Base-by-base conservation (phyloP, 2,329 filamentous ascomycete genomes). In the Pestalotiopsis sp. region DNA sequence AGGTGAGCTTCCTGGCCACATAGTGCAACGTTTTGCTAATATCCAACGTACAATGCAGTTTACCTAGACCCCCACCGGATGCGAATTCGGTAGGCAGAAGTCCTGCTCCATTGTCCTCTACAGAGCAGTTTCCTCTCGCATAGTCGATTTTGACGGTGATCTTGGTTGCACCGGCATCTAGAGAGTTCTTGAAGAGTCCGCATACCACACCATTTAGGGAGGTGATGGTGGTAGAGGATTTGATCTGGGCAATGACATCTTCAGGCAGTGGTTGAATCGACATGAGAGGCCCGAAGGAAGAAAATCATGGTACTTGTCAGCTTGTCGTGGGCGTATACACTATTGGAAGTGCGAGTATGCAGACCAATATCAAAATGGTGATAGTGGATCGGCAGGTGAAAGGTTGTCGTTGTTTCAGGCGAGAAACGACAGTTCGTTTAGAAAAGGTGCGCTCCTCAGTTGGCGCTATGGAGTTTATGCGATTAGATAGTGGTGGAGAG, bases 41-140 rank as follows among this genome's bases (percentile, higher is more conserved):
- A 17, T 36, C 71, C 68, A 25, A 69, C 89, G 75, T 82, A 95
- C 93, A 89, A 77, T 96, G 88, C 65, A 89, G 82, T 79, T 90
- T 93, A 27, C 90, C 92, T 20, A 98, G 83, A 0, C 92, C 91
- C 4, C 94, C 94, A 61, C 81, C 78, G 2, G 87, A 83, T n/a
- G 76, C 76, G 74, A 98, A 98, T 73, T 98, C 95, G 1, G 79
- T 76, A 1, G 92, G 88, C 1, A 84, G 78, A 61, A 99, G 97
- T 0, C 96, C 96, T 17, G 83, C 68, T 1, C 96, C 96, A 80
- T 98, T 87, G 77, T 99, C 96, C 76, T 97, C 92, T 4, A 98
- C 87, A 0, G 86, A 85, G 79, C 95, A 97, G 73, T 87, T 89
- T 4, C 94, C 95, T 27, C 91, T 90, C 66, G 81, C 79, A 77